Base-by-base conservation (phyloP, 495 filamentous ascomycete genomes). In the Trypethelium eluteriae region DNA sequence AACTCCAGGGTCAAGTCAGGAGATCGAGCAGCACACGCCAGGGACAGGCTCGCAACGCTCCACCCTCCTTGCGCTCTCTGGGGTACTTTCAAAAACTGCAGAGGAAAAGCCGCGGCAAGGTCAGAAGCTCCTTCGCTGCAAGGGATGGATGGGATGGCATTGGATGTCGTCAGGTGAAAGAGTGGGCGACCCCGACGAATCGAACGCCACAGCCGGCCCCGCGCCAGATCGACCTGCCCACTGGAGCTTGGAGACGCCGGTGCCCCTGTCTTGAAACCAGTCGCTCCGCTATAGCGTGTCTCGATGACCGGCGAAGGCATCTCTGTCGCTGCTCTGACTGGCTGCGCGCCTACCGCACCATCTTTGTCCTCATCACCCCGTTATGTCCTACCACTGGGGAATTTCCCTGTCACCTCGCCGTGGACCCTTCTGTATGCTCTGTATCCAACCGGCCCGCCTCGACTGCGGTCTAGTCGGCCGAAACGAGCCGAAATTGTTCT, bases 151-250 rank as follows among this genome's bases (percentile, higher is more conserved):
- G 53, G 53, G 53, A 59, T 59, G 4, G 53, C 25, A 59, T 34
- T 32, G 32, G 14, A 32, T 59, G 53, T 59, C 53, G 53, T 59
- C 53, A 59, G 53, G 53, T 59, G 53, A 53, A 53, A 53, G 18
- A n/a, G 49, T n/a, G 49, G 25, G n/a, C 53, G 5, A 36, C 53
- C 53, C 53, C 53, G 53, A 36, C 11, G 25, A 11, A 59, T 59
- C 53, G 53, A 59, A 32, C 53, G 53, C 53, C 53, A 59, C 53
- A 59, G 53, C 53, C 53, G 53, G 18, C 25, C 32, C 53, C 53
- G 25, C 3, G 53, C 18, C 53, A 36, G 32, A 7, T 35, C 18
- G n/a, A 36, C 53, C 32, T 59, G 53, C 53, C 53, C 53, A 59
- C 53, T 59, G 53, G 53, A 59, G 53, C 53, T 59, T 59, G 53